Evolutionary conservation across 2,329 filamentous ascomycete species (phyloP).

Genomic region (Pseudocercospora vitis): DNA sequence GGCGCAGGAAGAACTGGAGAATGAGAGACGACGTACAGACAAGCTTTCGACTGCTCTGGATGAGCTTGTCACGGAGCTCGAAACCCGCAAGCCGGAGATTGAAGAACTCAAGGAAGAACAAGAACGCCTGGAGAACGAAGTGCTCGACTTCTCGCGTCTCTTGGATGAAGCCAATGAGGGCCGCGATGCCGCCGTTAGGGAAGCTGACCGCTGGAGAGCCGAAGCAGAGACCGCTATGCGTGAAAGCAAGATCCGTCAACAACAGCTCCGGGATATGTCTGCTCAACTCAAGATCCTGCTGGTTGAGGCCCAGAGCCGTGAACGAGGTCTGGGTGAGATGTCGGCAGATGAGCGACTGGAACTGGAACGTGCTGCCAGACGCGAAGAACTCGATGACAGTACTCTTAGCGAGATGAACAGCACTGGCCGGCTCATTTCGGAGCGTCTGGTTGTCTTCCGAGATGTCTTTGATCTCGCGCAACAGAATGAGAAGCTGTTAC

Average conservation of each 20-base stretch:
- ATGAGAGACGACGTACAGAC: constrained; percentile 71
- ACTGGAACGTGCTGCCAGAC: constrained; percentile 74
- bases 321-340: constrained; percentile 73
- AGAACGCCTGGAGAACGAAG: constrained; percentile 74
- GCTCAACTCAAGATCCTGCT: constrained; percentile 88
- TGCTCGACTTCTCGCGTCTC: constrained; percentile 73
- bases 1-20: constrained; percentile 69
- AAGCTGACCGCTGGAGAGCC: constrained; percentile 75
- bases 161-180: constrained; percentile 80
- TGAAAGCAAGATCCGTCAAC: constrained; percentile 76
- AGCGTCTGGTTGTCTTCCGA: constrained; percentile 86
- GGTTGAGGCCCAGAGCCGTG: constrained; percentile 78
- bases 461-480: constrained; percentile 80
- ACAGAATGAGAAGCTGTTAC: constrained; percentile 82
- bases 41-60: constrained; percentile 76
- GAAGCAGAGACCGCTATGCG: constrained; percentile 61
- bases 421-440: constrained; percentile 84
- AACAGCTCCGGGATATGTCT: constrained; percentile 85
- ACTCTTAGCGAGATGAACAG: constrained; percentile 73
- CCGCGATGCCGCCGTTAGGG: constrained; percentile 74
- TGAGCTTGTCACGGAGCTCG: constrained; percentile 79
- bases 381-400: constrained; percentile 71
- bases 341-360: constrained; percentile 70
- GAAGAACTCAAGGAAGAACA: constrained; percentile 82
- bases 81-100: constrained; percentile 83